Base-by-base conservation (phyloP, 768 basidiomycete genomes). In the Psilocybe sp. region DNA sequence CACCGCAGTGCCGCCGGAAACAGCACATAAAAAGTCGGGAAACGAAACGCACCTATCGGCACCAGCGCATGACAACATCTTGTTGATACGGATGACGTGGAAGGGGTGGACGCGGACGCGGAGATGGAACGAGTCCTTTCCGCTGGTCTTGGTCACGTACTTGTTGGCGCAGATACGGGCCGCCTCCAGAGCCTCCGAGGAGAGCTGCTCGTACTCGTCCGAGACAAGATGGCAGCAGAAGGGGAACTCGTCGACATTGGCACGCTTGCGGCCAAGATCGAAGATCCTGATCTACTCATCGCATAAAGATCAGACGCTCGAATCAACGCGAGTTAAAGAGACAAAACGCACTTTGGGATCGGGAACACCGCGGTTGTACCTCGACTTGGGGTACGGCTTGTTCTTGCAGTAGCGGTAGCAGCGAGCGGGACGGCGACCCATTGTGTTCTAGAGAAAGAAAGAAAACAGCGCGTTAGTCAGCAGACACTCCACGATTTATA, bases 361-460 rank as follows among this genome's bases (percentile, higher is more conserved):
- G 60, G 96, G 96, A 35, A 98, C 95, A 91, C 93, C 94, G 77
- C 94, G 92, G 77, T 96, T 96, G 80, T 96, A 96, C 65, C 92
- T 75, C 47, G 87, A 90, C 75, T 93, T 95, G 51, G 91, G 92
- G 78, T 90, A 95, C 19, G 96, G 94, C 84, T 98, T 98, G 84
- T 95, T 96, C 78, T 98, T 98, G 84, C 94, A 98, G 79, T 98
- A 98, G 60, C 94, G 88, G 79, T 96, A 96, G 84, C 93, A 97
- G 64, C 91, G 88, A 74, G 94, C 92, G 57, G 94, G 93, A 79
- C 93, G 91, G 70, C 93, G 92, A 82, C 94, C 94, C 94, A 97
- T 97, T 63, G 80, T 67, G 49, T 54, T 63, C 64, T 59, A 15
- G 45, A 28, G 36, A 47, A 43, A 32, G 40, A 55, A 40, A 42